Evolutionary conservation across 768 basidiomycete genomes (phyloP).

Genomic region (Cyclocybe aegerita): DNA sequence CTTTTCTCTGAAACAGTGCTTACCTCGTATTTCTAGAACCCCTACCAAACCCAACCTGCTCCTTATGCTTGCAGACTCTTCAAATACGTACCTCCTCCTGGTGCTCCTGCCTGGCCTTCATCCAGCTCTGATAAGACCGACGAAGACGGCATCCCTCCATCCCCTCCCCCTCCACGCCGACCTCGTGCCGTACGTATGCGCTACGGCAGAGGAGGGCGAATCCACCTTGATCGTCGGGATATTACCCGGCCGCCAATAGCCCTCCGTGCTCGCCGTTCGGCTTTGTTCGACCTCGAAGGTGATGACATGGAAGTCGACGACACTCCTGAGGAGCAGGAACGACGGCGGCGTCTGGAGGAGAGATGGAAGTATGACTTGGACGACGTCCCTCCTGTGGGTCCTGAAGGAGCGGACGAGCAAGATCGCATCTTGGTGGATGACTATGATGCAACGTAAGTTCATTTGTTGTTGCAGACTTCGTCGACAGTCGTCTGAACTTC

Average conservation of each 20-base stretch:
- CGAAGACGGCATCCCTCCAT: conserved; percentile 25
- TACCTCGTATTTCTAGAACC: conserved; percentile 41
- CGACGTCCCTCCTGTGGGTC: conserved; percentile 53
- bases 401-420: conserved; percentile 65
- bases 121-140: conserved; percentile 25
- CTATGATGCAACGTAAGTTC: conserved; percentile 50
- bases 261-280: conserved; percentile 22
- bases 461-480: conserved; percentile 3
- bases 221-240: conserved; percentile 71
- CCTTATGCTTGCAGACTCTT: conserved; percentile 66
- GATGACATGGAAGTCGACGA: conserved; percentile 34
- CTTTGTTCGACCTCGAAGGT: conserved; percentile 26
- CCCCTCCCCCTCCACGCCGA: conserved; percentile 16
- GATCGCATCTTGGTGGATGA: conserved; percentile 73
- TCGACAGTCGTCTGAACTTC: conserved; percentile 5
- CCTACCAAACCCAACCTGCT: conserved; percentile 64
- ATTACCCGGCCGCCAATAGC: conserved; percentile 22
- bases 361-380: conserved; percentile 73
- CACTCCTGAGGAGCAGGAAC: conserved; percentile 38
- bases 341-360: conserved; percentile 40
- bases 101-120: conserved; percentile 28
- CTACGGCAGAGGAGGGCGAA: conserved; percentile 79
- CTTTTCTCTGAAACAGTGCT: background rate
- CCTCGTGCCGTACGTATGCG: conserved; percentile 67
- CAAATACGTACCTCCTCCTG: conserved; percentile 53